phyloP scores from a whole-genome alignment of 768 basidiomycete genomes.

The Leucogyrophana mollusca region DNA sequence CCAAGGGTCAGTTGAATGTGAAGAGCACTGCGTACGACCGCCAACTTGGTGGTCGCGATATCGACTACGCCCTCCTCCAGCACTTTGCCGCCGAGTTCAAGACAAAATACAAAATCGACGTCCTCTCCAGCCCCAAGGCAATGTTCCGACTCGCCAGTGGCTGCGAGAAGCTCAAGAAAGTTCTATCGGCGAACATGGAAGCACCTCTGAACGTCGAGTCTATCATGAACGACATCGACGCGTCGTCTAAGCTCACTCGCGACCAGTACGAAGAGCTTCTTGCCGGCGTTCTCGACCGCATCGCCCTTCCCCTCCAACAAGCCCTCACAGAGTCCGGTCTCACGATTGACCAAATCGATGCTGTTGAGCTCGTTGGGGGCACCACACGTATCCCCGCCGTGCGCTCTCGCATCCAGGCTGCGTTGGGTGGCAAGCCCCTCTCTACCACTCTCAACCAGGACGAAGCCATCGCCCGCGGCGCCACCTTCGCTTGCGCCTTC shows the following conservation, averaged over 20 bases:
- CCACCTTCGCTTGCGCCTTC: slow-evolving; percentile 96
- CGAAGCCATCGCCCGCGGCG: slow-evolving; percentile 93
- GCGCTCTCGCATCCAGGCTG: slow-evolving; percentile 80
- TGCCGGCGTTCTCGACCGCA: slow-evolving; percentile 69
- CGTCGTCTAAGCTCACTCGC: slow-evolving; percentile 78
- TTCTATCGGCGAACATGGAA: slow-evolving; percentile 91
- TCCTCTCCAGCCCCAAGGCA: slow-evolving; percentile 87
- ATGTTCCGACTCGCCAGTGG: slow-evolving; percentile 85
- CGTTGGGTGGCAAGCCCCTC: slow-evolving; percentile 81
- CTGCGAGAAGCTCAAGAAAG: slow-evolving; percentile 95
- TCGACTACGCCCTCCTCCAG: slow-evolving; percentile 87
- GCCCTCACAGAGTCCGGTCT: slow-evolving; percentile 83
- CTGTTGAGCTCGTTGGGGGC: slow-evolving; percentile 92
- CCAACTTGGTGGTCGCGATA: slow-evolving; percentile 93
- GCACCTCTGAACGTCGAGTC: slow-evolving; percentile 91
- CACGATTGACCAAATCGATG: slow-evolving; percentile 80
- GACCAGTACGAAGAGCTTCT: slow-evolving; percentile 84
- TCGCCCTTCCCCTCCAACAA: slow-evolving; percentile 69
- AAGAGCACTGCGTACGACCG: slow-evolving; percentile 89
- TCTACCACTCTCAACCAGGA: slow-evolving; percentile 96
- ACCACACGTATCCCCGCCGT: slow-evolving; percentile 91
- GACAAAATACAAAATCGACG: slow-evolving; percentile 97
- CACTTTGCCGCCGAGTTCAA: slow-evolving; percentile 94
- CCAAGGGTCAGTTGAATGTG: slow-evolving; percentile 88
- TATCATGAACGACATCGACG: slow-evolving; percentile 95